A percentile compares a stretch with the other conserved stretches of the same genome.
Evolutionary conservation across 768 basidiomycete genomes (phyloP).

Genomic region (Russula lepida): DNA sequence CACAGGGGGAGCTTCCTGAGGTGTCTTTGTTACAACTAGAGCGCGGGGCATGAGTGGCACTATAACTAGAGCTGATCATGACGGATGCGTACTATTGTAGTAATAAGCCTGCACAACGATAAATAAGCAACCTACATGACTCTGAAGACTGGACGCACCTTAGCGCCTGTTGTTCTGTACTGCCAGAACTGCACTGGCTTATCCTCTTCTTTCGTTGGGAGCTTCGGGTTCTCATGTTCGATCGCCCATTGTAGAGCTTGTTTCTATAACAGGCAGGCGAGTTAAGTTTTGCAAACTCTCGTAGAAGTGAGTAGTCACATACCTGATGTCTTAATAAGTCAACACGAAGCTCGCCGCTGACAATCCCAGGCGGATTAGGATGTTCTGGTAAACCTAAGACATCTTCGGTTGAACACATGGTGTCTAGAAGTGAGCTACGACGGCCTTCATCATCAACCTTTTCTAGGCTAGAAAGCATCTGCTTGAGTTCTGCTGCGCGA

Average conservation of each 20-base stretch:
- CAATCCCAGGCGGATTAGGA: slow-evolving; percentile 61
- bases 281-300: not conserved
- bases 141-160: slow-evolving; percentile 34
- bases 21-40: slow-evolving; percentile 73
- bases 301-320: not conserved
- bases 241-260: slow-evolving; percentile 87
- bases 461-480: slow-evolving; percentile 58
- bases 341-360: slow-evolving; percentile 56
- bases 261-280: slow-evolving; percentile 34
- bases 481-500: slow-evolving; percentile 59
- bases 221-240: slow-evolving; percentile 63
- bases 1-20: slow-evolving; percentile 51
- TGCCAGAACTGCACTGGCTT: slow-evolving; percentile 90
- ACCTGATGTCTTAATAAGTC: slow-evolving; percentile 83
- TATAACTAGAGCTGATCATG: not conserved
- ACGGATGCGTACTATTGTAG: slow-evolving; percentile 48
- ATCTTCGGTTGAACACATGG: slow-evolving; percentile 59
- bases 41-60: slow-evolving; percentile 6
- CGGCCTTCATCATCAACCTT: slow-evolving; percentile 73
- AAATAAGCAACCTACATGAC: not conserved
- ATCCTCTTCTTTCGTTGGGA: slow-evolving; percentile 60
- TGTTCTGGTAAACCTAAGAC: slow-evolving; percentile 63
- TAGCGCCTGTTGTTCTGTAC: slow-evolving; percentile 42
- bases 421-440: slow-evolving; percentile 62
- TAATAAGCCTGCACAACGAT: slow-evolving; percentile 44